Evolutionary conservation across 1,284 basidiomycete genomes (phyloP), one percentile per base, ranked within the genome.

Genomic region (Trametes polyzona): DNA sequence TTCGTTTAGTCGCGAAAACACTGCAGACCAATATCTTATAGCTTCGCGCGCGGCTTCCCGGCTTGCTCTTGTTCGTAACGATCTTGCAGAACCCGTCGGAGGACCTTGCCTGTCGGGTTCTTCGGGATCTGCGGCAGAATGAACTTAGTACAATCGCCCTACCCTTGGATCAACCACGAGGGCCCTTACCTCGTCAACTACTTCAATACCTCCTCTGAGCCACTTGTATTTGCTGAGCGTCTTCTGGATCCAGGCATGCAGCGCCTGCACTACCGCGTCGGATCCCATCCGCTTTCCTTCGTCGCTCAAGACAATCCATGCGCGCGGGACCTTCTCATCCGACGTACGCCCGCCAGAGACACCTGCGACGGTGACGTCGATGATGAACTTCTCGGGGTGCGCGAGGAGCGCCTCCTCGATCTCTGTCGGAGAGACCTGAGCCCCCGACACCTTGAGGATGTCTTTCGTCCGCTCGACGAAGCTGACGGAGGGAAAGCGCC

Each of bases 361-460:
- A 16, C 90, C 89, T 0, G 86, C 87, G 7, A 92, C 89, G 1
- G 78, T 78, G 9, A 76, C 84, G 57, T 91, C 89, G 5, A 68
- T 68, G 56, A 89, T 78, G 29, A 90, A 76, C 29, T 73, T 76
- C 5, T 79, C 77, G 0, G 88, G 86, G 46, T 90, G 82, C 0
- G 74, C 73, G 21, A 84, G 75, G 0, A 90, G 71, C 16, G 79
- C 78, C 26, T 83, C 76, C 67, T 91, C 89, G 41, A 92, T 86
- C 66, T 92, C 88, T 10, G 81, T 78, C 0, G 90, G 89, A 0
- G 89, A 88, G 0, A 91, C 89, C 69, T 92, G 90, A 39, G 76
- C 76, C 8, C 90, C 88, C 0, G 87, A 89, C 6, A 91, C 78
- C 66, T 91, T 90, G 10, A 91, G 75, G 0, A 82, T 89, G 66